These are phyloP conservation scores for Sicyos edulis DNA, from an alignment of 306 rosid genomes.

Conservation along the genomic window DNA sequence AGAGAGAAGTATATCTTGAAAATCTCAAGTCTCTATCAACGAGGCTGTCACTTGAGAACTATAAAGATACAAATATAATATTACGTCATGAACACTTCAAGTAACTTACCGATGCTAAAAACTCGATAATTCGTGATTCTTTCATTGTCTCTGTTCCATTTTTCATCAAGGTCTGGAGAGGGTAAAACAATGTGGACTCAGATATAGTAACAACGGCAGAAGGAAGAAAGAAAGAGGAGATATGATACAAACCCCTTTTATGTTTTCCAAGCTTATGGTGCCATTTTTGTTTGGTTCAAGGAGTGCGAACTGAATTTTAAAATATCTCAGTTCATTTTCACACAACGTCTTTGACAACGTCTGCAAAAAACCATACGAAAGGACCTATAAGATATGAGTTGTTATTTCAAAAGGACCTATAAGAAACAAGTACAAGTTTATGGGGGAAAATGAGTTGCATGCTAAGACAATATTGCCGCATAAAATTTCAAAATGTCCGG, in stretches of 20 bases:
- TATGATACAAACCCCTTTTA: slow-evolving; percentile 70
- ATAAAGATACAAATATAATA: not conserved
- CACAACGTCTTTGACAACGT: slow-evolving; percentile 78
- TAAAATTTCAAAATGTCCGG: not conserved
- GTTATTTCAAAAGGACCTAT: slow-evolving; percentile 15
- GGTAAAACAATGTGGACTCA: slow-evolving; percentile 26
- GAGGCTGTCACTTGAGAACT: not conserved
- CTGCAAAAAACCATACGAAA: slow-evolving; percentile 40
- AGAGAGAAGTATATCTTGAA: too few relatives aligned
- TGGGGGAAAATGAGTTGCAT: not conserved
- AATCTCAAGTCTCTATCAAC: too few relatives aligned
- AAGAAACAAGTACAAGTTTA: not conserved
- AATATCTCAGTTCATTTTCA: slow-evolving; percentile 51
- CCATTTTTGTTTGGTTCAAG: slow-evolving; percentile 76
- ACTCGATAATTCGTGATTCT: slow-evolving; percentile 68
- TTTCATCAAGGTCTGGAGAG: slow-evolving; percentile 64
- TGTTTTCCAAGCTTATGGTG: slow-evolving; percentile 68
- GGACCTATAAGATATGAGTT: not conserved
- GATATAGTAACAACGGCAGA: slow-evolving; percentile 20
- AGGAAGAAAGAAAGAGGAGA: slow-evolving; percentile 19
- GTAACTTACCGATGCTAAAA: slow-evolving; percentile 58
- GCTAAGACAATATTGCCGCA: not conserved
- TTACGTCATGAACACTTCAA: not conserved
- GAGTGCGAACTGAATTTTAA: slow-evolving; percentile 65
- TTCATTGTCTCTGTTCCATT: slow-evolving; percentile 88